phyloP scores from a whole-genome alignment of 208 protist species.

The Crithidia brevicula region DNA sequence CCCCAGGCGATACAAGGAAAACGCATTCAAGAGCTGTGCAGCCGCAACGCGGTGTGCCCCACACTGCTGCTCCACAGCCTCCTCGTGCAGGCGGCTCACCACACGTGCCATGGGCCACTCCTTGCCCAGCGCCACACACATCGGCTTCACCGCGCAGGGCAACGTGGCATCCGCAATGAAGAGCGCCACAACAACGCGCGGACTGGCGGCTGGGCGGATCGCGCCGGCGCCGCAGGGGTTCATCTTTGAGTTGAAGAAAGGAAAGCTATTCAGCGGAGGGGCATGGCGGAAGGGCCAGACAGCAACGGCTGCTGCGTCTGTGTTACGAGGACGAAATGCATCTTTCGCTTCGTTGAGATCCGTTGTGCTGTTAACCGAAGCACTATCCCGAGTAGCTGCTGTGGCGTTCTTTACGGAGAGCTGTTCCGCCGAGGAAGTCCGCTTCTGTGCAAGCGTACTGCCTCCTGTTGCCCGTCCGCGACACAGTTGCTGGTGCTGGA shows the following conservation, averaged over 20 bases:
- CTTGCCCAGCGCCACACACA: slow-evolving; percentile 45
- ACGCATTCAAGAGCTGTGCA: slow-evolving; percentile 5
- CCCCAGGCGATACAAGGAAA: slow-evolving; percentile 11
- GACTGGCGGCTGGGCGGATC: slow-evolving; percentile 11
- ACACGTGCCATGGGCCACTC: slow-evolving; percentile 52
- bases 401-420: no score
- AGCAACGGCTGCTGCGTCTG: no score
- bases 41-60: neutral
- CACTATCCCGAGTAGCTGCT: neutral
- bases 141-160: slow-evolving; percentile 28
- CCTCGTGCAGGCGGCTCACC: slow-evolving; percentile 41
- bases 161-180: slow-evolving; percentile 30
- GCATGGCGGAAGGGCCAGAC: slow-evolving; percentile 67
- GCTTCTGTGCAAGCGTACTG: neutral
- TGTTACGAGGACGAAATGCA: no score
- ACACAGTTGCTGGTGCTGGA: slow-evolving; percentile 28
- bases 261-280: slow-evolving; percentile 47
- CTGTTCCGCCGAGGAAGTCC: neutral
- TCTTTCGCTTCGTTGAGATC: no score
- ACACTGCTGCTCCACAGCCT: slow-evolving; percentile 32
- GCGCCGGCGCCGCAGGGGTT: slow-evolving; percentile 36
- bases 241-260: slow-evolving; percentile 51
- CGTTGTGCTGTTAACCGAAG: neutral
- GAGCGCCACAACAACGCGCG: slow-evolving; percentile 34
- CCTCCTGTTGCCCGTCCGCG: neutral